phyloP scores from a whole-genome alignment of 768 basidiomycete genomes.

The Suillus bovinus region DNA sequence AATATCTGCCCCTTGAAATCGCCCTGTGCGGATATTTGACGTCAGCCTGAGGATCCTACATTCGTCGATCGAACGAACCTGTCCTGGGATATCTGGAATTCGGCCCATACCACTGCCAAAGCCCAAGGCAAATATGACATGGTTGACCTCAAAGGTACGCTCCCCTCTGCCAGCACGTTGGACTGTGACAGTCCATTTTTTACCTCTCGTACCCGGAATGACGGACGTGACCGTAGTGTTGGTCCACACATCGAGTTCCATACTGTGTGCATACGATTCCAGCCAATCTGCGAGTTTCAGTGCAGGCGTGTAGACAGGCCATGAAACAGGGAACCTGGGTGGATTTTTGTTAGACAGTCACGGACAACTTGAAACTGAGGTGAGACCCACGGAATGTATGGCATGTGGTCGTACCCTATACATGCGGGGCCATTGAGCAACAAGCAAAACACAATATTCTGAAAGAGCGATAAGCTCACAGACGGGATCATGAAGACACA shows the following conservation, averaged over 20 bases:
- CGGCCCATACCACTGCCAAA: slow-evolving; percentile 45
- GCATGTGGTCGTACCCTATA: slow-evolving; percentile 48
- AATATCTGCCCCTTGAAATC: slow-evolving; percentile 61
- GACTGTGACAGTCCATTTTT: slow-evolving; percentile 46
- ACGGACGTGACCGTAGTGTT: slow-evolving; percentile 36
- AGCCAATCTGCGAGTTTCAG: slow-evolving; percentile 65
- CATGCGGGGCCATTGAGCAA: neutral
- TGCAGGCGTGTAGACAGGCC: slow-evolving; percentile 61
- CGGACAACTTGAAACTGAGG: neutral
- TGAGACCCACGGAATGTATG: slow-evolving; percentile 52
- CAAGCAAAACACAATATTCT: neutral
- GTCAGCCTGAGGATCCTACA: neutral
- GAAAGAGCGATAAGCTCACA: slow-evolving; percentile 20
- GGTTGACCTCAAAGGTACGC: slow-evolving; percentile 44
- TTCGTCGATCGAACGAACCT: slow-evolving; percentile 30
- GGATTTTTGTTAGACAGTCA: neutral
- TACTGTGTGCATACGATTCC: slow-evolving; percentile 56
- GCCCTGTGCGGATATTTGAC: slow-evolving; percentile 34
- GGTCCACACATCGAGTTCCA: slow-evolving; percentile 71
- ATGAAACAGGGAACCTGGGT: slow-evolving; percentile 54
- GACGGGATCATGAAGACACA: slow-evolving; percentile 34
- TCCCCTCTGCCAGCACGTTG: slow-evolving; percentile 35
- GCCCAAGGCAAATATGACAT: slow-evolving; percentile 52
- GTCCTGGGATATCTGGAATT: slow-evolving; percentile 45
- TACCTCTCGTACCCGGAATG: slow-evolving; percentile 33